Evolutionary conservation across 1,139 yeast genomes (phyloP), one percentile per base, ranked within the genome.

Genomic region (Zygoascus sp.): DNA sequence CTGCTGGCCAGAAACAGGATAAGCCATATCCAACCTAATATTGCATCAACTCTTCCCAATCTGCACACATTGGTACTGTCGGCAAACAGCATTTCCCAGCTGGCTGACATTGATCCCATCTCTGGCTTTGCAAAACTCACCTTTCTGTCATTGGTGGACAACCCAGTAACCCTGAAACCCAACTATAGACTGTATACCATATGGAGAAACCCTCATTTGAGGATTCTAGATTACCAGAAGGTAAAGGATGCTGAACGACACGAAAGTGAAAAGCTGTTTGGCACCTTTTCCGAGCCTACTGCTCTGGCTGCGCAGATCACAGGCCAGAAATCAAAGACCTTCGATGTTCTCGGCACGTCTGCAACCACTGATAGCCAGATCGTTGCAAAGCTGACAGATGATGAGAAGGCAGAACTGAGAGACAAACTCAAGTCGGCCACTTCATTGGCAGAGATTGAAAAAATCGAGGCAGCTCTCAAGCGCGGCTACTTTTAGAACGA

Each of bases 401-500:
- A 74, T 11, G 88, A 83, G 45, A 75, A 73, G 51, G 64, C 65
- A 13, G 66, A 67, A 46, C 64, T 89, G 43, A 72, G 81, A 53
- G 63, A 69, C 42, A 75, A 79, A 50, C 68, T 89, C 48, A 74
- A 74, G 46, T 68, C 66, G 30, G 95, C 96, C 0, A 73, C 79
- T 3, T 80, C 82, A 46, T 63, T 89, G 51, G 84, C 76, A 11
- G 96, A 89, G 55, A 83, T 89, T 11, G 87, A 83, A 53, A 67
- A 79, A 45, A 76, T 89, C 23, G 95, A 87, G 61, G 67, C 69
- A 28, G 70, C 75, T 1, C 62, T 78, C 46, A 64, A 68, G 45
- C 67, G 63, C 39, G 77, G 76, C 2, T 63, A 62, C 48, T 50
- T 63, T 32, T 63, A 49, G 49, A 38, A n/a, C 28, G 9, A 25